phyloP scores from a whole-genome alignment of 495 filamentous ascomycete genomes.

The Penicillium flavigenum region DNA sequence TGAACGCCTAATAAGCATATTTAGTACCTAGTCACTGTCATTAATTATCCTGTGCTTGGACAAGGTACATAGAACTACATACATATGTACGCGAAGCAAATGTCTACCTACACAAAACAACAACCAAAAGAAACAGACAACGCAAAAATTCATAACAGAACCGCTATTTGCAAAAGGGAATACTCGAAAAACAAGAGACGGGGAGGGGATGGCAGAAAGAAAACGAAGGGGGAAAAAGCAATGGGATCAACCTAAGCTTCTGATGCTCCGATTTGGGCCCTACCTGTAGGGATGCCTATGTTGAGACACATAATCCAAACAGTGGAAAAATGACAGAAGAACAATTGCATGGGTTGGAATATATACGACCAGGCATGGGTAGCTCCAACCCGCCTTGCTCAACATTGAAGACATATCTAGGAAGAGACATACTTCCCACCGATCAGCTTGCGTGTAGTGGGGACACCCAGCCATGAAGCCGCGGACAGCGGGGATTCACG shows the following conservation, averaged over 20 bases:
- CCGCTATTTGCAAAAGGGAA: slow-evolving; percentile 29
- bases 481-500: slow-evolving; percentile 37
- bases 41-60: too few relatives aligned
- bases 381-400: background rate
- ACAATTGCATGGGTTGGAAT: slow-evolving; percentile 1
- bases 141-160: slow-evolving; percentile 16
- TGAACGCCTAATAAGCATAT: too few relatives aligned
- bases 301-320: background rate
- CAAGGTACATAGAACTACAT: too few relatives aligned
- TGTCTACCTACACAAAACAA: slow-evolving; percentile 25
- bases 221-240: slow-evolving; percentile 14
- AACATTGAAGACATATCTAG: slow-evolving; percentile 11
- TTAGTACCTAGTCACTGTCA: too few relatives aligned
- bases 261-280: background rate
- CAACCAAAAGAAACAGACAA: background rate
- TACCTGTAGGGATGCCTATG: background rate
- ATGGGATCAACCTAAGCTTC: slow-evolving; percentile 11
- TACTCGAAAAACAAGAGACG: slow-evolving; percentile 19
- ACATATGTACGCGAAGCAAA: slow-evolving; percentile 19
- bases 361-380: slow-evolving; percentile 15
- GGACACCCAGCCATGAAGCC: slow-evolving; percentile 70
- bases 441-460: slow-evolving; percentile 67
- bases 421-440: slow-evolving; percentile 70
- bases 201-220: slow-evolving; percentile 12
- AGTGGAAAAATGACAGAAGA: background rate